Conservation (phyloP, 2,329 filamentous ascomycete genomes). For the Talaromyces sp. region DNA sequence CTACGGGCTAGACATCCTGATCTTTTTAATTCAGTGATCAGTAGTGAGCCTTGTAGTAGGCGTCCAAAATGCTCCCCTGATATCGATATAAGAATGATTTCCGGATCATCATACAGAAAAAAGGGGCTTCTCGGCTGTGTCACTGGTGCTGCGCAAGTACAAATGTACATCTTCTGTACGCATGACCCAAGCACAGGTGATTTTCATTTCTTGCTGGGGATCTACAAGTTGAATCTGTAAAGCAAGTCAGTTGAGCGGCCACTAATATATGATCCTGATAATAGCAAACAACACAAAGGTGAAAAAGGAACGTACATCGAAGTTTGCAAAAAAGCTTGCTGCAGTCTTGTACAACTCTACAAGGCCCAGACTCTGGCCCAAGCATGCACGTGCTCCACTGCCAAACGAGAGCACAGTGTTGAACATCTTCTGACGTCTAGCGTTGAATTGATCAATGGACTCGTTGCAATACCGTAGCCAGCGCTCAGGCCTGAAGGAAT, state of each 20-base stretch:
- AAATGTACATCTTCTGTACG: constrained; percentile 24
- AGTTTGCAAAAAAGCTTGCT: constrained; percentile 41
- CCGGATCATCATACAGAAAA: neutral
- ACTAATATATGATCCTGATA: too few relatives aligned
- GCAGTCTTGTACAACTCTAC: constrained; percentile 28
- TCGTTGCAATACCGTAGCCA: constrained; percentile 28
- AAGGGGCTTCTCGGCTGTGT: neutral
- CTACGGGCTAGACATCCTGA: neutral
- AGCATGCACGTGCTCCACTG: constrained; percentile 24
- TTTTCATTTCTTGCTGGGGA: constrained; percentile 37
- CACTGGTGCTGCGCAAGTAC: constrained; percentile 3
- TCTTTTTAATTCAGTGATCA: neutral
- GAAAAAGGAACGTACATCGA: constrained; percentile 40
- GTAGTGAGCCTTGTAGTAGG: neutral
- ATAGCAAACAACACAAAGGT: neutral
- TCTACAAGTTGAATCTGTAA: constrained; percentile 36
- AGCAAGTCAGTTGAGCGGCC: neutral
- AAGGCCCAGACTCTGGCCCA: constrained; percentile 23
- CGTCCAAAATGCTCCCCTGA: neutral
- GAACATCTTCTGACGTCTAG: constrained; percentile 26
- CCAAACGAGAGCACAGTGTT: constrained; percentile 26
- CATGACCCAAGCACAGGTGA: constrained; percentile 43
- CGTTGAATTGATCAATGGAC: constrained; percentile 19
- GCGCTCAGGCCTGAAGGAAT: constrained; percentile 30
- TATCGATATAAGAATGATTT: neutral